Conservation (phyloP, 2,329 filamentous ascomycete genomes). For the Pseudogymnoascus sp. region DNA sequence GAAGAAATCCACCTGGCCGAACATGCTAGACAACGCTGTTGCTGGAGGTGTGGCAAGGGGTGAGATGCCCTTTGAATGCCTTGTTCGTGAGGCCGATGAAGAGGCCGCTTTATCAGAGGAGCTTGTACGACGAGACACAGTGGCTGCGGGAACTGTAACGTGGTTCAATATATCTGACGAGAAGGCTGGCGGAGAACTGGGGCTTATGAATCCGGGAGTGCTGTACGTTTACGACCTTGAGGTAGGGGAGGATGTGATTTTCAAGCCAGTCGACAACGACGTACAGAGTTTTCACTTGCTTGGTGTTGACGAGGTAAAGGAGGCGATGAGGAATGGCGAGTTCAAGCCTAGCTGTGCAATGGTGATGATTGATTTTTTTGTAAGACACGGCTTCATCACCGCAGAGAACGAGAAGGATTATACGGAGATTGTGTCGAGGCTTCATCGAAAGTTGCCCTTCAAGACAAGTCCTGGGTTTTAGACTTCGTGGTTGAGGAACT, state of each 20-base stretch:
- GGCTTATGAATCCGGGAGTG: constrained; percentile 54
- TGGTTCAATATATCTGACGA: constrained; percentile 57
- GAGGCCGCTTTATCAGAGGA: constrained; percentile 60
- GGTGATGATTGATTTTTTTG: constrained; percentile 72
- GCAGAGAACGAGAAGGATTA: constrained; percentile 64
- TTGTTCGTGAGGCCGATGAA: constrained; percentile 64
- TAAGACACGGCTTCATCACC: constrained; percentile 67
- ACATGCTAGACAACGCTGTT: constrained; percentile 71
- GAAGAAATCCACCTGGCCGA: constrained; percentile 63
- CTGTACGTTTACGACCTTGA: constrained; percentile 74
- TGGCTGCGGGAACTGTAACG: constrained; percentile 51
- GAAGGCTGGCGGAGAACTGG: constrained; percentile 55
- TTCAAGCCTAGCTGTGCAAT: constrained; percentile 81
- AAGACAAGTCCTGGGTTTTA: background rate
- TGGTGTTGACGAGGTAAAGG: constrained; percentile 49
- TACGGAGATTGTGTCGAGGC: constrained; percentile 50
- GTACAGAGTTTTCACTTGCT: constrained; percentile 67
- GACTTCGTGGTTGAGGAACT: background rate
- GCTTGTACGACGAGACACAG: constrained; percentile 43
- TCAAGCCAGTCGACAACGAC: constrained; percentile 65
- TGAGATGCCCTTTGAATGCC: constrained; percentile 56
- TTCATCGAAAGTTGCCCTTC: constrained; percentile 31
- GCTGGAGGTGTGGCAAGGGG: constrained; percentile 65
- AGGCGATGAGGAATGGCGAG: constrained; percentile 53
- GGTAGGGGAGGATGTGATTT: constrained; percentile 47